These are phyloP conservation scores for Penicillium paneum DNA, from an alignment of 2,329 filamentous ascomycete genomes.

Conservation along the genomic window DNA sequence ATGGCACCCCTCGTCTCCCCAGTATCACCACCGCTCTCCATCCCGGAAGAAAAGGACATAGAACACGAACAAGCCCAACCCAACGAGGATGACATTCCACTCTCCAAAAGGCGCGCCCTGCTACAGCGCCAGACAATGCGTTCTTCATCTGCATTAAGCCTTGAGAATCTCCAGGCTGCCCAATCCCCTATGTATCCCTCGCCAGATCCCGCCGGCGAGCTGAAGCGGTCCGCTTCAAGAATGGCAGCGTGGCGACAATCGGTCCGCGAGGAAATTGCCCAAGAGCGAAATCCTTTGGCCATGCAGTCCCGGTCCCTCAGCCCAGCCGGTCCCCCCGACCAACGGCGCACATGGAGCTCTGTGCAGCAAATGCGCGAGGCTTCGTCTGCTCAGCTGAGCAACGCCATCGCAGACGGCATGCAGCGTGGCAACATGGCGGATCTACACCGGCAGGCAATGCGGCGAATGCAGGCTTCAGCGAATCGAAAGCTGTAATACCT, in stretches of 20 bases:
- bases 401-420: conserved; percentile 71
- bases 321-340: conserved; percentile 49
- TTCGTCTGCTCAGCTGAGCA: conserved; percentile 58
- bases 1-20: conserved; percentile 17
- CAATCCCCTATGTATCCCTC: conserved; percentile 6
- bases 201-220: conserved; percentile 9
- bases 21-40: conserved; percentile 14
- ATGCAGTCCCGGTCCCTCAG: conserved; percentile 27
- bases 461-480: conserved; percentile 68
- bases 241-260: conserved; percentile 67
- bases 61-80: not conserved
- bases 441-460: conserved; percentile 73
- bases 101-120: conserved; percentile 64
- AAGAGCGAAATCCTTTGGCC: conserved; percentile 28
- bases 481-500: conserved; percentile 37
- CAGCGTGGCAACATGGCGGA: conserved; percentile 70
- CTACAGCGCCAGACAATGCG: conserved; percentile 54
- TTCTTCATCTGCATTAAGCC: conserved; percentile 54
- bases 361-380: conserved; percentile 57
- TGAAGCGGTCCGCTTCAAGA: conserved; percentile 48
- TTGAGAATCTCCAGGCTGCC: conserved; percentile 10
- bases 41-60: conserved; percentile 26
- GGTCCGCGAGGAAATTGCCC: conserved; percentile 60
- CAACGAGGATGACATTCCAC: conserved; percentile 65
- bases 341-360: conserved; percentile 61